A percentile compares a stretch with the other conserved stretches of the same genome.
phyloP scores from a whole-genome alignment of 805 yeast species.

The Zygosaccharomyces siamensis region DNA sequence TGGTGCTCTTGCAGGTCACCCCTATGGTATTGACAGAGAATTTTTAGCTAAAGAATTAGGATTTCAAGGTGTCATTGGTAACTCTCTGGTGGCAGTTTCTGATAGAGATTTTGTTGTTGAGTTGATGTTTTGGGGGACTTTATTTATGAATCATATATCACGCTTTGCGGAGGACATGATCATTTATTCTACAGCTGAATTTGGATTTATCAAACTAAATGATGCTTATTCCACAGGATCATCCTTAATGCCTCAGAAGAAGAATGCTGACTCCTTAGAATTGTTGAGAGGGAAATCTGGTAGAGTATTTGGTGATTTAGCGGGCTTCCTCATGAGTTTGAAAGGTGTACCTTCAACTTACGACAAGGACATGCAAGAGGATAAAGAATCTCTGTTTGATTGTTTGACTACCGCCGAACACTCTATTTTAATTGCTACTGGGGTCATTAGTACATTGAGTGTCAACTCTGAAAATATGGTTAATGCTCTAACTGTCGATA shows the following conservation, averaged over 20 bases:
- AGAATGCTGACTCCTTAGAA: constrained; percentile 95
- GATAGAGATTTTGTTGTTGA: constrained; percentile 98
- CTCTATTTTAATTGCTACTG: constrained; percentile 90
- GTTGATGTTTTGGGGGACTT: constrained; percentile 89
- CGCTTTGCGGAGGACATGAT: constrained; percentile 92
- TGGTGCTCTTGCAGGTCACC: constrained; percentile 99
- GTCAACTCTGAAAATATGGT: constrained; percentile 75
- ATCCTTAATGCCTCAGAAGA: constrained; percentile 98
- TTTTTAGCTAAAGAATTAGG: constrained; percentile 75
- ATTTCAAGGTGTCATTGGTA: constrained; percentile 83
- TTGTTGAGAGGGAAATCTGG: constrained; percentile 95
- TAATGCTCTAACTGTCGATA: constrained; percentile 92
- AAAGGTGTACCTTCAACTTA: constrained; percentile 98
- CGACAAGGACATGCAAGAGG: constrained; percentile 98
- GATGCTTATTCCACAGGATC: constrained; percentile 99
- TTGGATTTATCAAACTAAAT: constrained; percentile 87
- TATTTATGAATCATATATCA: constrained; percentile 93
- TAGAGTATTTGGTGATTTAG: constrained; percentile 88
- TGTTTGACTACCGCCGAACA: constrained; percentile 86
- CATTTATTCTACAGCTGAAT: constrained; percentile 95
- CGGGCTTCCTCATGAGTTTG: constrained; percentile 94
- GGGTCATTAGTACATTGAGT: constrained; percentile 82
- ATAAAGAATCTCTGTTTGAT: constrained; percentile 97
- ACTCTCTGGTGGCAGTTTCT: constrained; percentile 92
- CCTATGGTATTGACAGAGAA: constrained; percentile 97